These are phyloP conservation scores for Immersiella caudata DNA, from an alignment of 495 filamentous ascomycete species.

Conservation along the genomic window DNA sequence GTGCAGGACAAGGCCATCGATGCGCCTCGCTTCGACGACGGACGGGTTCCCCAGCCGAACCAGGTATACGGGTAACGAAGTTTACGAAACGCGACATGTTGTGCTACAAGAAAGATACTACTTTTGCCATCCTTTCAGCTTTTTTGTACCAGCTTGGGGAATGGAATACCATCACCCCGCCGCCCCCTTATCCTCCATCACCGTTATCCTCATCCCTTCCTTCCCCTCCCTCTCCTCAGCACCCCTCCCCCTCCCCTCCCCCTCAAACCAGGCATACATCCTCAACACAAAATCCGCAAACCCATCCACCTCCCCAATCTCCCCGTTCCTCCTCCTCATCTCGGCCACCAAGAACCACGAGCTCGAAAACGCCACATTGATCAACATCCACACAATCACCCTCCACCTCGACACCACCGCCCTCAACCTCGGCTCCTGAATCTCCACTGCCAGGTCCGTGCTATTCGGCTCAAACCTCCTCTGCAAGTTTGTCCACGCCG, in stretches of 20 bases:
- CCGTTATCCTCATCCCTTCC: too few species aligned
- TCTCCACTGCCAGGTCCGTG: slow-evolving; percentile 1
- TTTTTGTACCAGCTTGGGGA: too few species aligned
- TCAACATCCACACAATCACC: slow-evolving; percentile 2
- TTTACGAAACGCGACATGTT: too few species aligned
- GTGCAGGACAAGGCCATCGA: neutral
- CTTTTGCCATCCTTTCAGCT: too few species aligned
- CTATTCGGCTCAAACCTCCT: slow-evolving; percentile 11
- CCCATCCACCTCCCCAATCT: slow-evolving; percentile 8
- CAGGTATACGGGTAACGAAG: neutral
- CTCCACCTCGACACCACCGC: neutral
- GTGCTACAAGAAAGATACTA: too few species aligned
- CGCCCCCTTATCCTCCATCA: too few species aligned
- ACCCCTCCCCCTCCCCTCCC: neutral
- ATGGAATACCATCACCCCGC: too few species aligned
- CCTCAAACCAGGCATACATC: neutral
- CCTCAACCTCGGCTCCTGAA: slow-evolving; percentile 5
- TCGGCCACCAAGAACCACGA: neutral
- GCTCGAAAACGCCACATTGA: slow-evolving; percentile 1
- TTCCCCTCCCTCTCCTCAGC: too few species aligned
- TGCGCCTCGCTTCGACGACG: neutral
- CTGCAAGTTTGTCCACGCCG: slow-evolving; percentile 3
- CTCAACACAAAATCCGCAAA: slow-evolving; percentile 9
- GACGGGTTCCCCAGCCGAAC: neutral
- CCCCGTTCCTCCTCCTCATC: neutral